These are phyloP conservation scores for Aureobasidium sp. DNA, from an alignment of 2,329 filamentous ascomycete genomes.

Conservation along the genomic window DNA sequence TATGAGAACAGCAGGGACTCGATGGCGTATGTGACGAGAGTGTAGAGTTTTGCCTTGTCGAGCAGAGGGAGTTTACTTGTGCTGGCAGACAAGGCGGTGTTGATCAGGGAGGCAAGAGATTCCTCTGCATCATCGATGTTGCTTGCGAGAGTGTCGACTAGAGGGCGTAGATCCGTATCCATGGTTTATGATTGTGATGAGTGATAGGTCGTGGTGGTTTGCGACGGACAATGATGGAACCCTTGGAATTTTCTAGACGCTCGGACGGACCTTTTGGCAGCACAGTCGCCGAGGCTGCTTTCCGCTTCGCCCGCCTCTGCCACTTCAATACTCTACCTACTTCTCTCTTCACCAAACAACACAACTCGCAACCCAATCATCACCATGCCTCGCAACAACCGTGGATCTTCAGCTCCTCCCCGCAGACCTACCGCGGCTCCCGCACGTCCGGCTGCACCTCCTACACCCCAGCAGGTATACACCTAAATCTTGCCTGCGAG, in stretches of 20 bases:
- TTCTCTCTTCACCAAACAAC: not conserved
- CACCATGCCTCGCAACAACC: slow-evolving; percentile 41
- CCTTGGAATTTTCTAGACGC: not conserved
- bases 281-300: not conserved
- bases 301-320: not conserved
- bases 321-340: not conserved
- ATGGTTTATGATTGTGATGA: slow-evolving; percentile 26
- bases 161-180: slow-evolving; percentile 55
- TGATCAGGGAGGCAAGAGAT: slow-evolving; percentile 64
- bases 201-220: not conserved
- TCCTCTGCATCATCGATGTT: slow-evolving; percentile 74
- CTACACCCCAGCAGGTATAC: slow-evolving; percentile 49
- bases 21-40: slow-evolving; percentile 79
- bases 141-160: slow-evolving; percentile 58
- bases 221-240: not conserved
- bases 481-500: too few species aligned
- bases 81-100: slow-evolving; percentile 53
- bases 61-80: slow-evolving; percentile 79
- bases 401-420: slow-evolving; percentile 36
- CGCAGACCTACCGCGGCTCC: slow-evolving; percentile 36
- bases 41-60: slow-evolving; percentile 88
- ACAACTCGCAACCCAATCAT: not conserved
- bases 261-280: slow-evolving; percentile 1
- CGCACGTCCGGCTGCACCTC: slow-evolving; percentile 47
- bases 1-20: slow-evolving; percentile 85